Conservation (phyloP, 768 basidiomycete species). For the Mycena vitilis region DNA sequence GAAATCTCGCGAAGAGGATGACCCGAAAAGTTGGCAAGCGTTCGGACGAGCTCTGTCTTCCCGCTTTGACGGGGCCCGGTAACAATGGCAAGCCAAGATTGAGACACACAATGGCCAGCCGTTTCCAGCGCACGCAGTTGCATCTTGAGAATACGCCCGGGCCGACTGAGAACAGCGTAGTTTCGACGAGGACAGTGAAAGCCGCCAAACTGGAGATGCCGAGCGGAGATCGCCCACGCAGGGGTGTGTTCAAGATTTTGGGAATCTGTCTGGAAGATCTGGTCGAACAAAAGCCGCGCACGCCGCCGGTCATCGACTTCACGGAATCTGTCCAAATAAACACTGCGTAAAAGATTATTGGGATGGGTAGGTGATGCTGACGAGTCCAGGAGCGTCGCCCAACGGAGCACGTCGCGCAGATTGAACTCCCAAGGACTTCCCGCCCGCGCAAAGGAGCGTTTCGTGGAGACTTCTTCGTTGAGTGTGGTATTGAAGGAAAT, state of each 20-base stretch:
- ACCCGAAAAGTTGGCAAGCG: constrained; percentile 79
- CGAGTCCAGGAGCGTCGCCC: constrained; percentile 71
- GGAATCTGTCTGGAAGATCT: constrained; percentile 54
- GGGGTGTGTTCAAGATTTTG: constrained; percentile 43
- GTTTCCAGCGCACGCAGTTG: constrained; percentile 80
- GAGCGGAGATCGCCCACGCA: constrained; percentile 57
- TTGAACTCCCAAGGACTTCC: constrained; percentile 99
- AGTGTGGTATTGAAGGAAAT: constrained; percentile 83
- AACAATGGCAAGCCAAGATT: constrained; percentile 91
- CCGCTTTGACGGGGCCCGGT: constrained; percentile 81
- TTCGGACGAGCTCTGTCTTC: constrained; percentile 81
- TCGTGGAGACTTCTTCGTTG: constrained; percentile 72
- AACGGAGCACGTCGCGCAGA: constrained; percentile 91
- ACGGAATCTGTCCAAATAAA: constrained; percentile 92
- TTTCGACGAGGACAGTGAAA: constrained; percentile 55
- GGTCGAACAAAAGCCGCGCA: constrained; percentile 66
- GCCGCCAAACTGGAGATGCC: constrained; percentile 75
- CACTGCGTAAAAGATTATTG: constrained; percentile 68
- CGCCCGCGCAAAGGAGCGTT: constrained; percentile 76
- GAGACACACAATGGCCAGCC: constrained; percentile 74
- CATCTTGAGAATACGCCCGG: constrained; percentile 66
- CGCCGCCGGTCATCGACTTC: constrained; percentile 69
- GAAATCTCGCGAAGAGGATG: constrained; percentile 76
- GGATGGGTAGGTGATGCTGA: constrained; percentile 58
- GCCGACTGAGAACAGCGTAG: constrained; percentile 48